Conservation (phyloP, 768 basidiomycete species). For the Termitomyces titanicus region DNA sequence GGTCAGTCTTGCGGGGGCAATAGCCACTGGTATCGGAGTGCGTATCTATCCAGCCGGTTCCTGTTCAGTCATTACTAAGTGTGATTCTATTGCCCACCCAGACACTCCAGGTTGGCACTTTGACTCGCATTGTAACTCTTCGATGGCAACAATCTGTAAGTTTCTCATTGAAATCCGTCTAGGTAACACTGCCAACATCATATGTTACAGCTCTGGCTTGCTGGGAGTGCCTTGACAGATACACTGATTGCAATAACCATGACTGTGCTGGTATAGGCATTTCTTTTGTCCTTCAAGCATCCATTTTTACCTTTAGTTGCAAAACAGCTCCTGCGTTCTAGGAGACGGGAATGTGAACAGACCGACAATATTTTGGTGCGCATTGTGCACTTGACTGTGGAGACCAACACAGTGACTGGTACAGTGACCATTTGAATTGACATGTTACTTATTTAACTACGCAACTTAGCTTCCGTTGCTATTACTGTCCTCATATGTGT, state of each 20-base stretch:
- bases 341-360: too few species aligned
- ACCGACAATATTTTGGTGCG: too few species aligned
- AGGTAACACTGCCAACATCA: not conserved
- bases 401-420: not conserved
- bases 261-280: too few species aligned
- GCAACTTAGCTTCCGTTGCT: not conserved
- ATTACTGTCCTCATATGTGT: not conserved
- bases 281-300: not conserved
- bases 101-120: not conserved
- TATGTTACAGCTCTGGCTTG: not conserved
- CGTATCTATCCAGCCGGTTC: not conserved
- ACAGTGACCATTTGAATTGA: not conserved
- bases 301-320: not conserved
- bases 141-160: too few species aligned
- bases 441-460: not conserved
- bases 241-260: not conserved
- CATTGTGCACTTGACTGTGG: not conserved
- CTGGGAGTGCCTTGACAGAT: not conserved
- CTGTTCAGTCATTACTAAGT: not conserved
- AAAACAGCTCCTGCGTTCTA: not conserved
- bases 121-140: too few species aligned
- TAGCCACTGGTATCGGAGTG: constrained; percentile 11
- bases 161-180: too few species aligned
- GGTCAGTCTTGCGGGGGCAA: constrained; percentile 5
- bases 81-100: too few species aligned